These are phyloP conservation scores for Phytophthora ramorum DNA, from an alignment of 352 stramenopile genomes.

Conservation along the genomic window DNA sequence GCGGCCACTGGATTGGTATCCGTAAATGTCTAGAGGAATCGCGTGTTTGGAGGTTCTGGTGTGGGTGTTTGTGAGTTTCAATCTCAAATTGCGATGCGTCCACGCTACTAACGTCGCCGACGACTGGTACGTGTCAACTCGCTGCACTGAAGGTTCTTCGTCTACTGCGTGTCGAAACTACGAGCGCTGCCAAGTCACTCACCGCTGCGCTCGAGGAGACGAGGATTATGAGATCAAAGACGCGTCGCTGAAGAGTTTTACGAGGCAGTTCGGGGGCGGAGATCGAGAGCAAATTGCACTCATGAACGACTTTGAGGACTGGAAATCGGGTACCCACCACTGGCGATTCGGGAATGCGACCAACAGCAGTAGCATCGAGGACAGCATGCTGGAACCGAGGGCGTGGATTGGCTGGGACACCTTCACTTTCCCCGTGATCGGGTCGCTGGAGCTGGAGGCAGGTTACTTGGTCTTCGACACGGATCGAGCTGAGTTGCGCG, in stretches of 20 bases:
- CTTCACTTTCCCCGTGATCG: slow-evolving; percentile 70
- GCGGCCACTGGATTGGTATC: background rate
- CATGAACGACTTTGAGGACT: slow-evolving; percentile 97
- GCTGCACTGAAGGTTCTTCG: slow-evolving; percentile 61
- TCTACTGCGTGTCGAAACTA: slow-evolving; percentile 68
- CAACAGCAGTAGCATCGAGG: slow-evolving; percentile 6
- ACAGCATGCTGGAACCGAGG: slow-evolving; percentile 28
- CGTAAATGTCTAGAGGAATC: background rate
- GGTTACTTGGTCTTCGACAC: slow-evolving; percentile 85
- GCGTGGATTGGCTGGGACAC: slow-evolving; percentile 57
- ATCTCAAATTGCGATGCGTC: background rate
- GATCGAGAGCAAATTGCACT: slow-evolving; percentile 73
- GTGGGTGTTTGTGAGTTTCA: slow-evolving; percentile 7
- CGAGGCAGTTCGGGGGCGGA: slow-evolving; percentile 85
- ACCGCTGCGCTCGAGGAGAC: slow-evolving; percentile 91
- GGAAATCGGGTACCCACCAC: slow-evolving; percentile 88
- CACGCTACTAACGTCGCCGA: slow-evolving; percentile 37
- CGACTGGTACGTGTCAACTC: slow-evolving; percentile 63
- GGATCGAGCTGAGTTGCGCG: slow-evolving; percentile 55
- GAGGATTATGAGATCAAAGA: slow-evolving; percentile 91
- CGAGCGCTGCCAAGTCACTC: slow-evolving; percentile 95
- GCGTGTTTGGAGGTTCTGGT: background rate
- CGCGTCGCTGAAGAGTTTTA: slow-evolving; percentile 73
- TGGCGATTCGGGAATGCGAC: slow-evolving; percentile 51
- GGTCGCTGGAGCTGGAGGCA: slow-evolving; percentile 77